A percentile compares a stretch with the other conserved stretches of the same genome.
phyloP scores from a whole-genome alignment of 1,139 yeast species.

The Candida sanyaensis region DNA sequence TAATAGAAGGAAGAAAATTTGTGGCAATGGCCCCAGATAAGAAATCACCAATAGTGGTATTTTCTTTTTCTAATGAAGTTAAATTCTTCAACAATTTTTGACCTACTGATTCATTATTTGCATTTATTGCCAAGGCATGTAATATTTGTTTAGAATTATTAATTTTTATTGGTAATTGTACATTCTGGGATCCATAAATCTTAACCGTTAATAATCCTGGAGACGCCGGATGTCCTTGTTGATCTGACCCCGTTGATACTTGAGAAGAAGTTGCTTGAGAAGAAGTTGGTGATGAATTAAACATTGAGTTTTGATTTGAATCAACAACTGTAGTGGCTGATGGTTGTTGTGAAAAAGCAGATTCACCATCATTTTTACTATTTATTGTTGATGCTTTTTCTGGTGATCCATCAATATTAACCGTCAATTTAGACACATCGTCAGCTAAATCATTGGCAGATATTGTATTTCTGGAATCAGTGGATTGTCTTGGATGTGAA shows the following conservation, averaged over 20 bases:
- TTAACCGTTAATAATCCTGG: constrained; percentile 77
- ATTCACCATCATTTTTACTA: constrained; percentile 4
- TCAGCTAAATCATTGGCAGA: constrained; percentile 26
- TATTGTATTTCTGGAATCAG: constrained; percentile 30
- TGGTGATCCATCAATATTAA: constrained; percentile 16
- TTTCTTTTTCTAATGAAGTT: constrained; percentile 23
- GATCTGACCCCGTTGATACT: constrained; percentile 8
- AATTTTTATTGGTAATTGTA: constrained; percentile 63
- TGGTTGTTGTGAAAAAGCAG: constrained; percentile 10
- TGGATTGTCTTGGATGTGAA: constrained; percentile 25
- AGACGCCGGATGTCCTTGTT: constrained; percentile 16
- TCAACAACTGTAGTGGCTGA: constrained; percentile 7
- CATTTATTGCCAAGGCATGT: constrained; percentile 51
- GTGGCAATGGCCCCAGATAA: constrained; percentile 39
- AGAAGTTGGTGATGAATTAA: constrained; percentile 8
- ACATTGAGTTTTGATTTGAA: constrained; percentile 9
- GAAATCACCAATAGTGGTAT: constrained; percentile 22
- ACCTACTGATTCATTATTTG: constrained; percentile 41
- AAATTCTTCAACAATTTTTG: constrained; percentile 36
- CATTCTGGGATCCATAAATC: constrained; percentile 60
- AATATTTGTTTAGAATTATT: constrained; percentile 54
- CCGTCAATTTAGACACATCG: constrained; percentile 29
- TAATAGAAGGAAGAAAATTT: constrained; percentile 63
- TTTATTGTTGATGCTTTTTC: constrained; percentile 3
- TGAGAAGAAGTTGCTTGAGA: constrained; percentile 11